A percentile compares a stretch with the other conserved stretches of the same genome.
These are phyloP conservation scores for Acanthamoeba rhysodes DNA, from an alignment of 208 protist species.

Conservation along the genomic window DNA sequence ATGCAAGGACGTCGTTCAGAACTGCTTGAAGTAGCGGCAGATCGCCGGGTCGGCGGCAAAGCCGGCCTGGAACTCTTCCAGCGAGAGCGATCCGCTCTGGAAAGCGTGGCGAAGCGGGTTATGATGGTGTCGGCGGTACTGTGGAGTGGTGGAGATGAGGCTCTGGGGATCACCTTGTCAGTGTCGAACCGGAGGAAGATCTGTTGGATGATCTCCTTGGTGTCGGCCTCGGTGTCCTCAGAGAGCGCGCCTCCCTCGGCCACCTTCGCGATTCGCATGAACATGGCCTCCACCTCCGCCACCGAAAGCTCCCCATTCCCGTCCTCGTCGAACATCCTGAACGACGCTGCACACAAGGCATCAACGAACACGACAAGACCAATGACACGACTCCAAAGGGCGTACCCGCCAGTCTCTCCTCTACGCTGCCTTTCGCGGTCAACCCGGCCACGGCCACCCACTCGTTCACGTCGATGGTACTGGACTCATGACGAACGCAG, in stretches of 20 bases:
- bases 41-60: not conserved
- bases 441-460: not conserved
- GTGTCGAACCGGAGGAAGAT: not conserved
- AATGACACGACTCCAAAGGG: too few relatives aligned
- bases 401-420: not conserved
- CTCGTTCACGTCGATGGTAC: not conserved
- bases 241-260: not conserved
- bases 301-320: not conserved
- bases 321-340: not conserved
- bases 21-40: constrained; percentile 3
- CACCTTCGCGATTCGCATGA: not conserved
- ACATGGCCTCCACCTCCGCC: not conserved
- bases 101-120: not conserved
- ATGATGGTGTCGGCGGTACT: not conserved
- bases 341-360: not conserved
- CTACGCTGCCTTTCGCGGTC: not conserved
- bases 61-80: not conserved
- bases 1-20: not conserved
- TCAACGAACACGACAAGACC: too few relatives aligned
- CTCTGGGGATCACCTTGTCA: not conserved
- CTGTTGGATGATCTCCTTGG: not conserved
- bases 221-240: not conserved
- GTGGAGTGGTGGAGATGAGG: too few relatives aligned
- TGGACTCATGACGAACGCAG: not conserved
- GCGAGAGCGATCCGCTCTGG: not conserved